These are phyloP conservation scores for Incumbomyces delicatus DNA, from an alignment of 2,329 filamentous ascomycete species.

Conservation along the genomic window DNA sequence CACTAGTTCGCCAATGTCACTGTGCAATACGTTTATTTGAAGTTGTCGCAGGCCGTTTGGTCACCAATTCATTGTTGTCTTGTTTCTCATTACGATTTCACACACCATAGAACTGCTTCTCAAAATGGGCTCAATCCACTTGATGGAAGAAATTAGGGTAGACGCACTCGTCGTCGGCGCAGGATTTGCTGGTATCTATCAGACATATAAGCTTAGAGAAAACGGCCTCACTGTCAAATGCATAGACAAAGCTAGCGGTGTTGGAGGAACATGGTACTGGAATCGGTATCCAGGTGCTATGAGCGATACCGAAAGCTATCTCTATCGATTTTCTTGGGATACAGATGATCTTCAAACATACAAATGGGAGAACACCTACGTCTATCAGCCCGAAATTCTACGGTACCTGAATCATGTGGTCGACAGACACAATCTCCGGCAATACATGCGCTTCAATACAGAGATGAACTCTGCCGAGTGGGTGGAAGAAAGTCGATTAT, in stretches of 20 bases:
- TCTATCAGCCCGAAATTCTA: constrained; percentile 27
- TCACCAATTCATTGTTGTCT: too few relatives aligned
- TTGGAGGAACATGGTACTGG: constrained; percentile 29
- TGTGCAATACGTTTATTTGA: too few relatives aligned
- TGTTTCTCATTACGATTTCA: too few relatives aligned
- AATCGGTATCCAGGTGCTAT: constrained; percentile 31
- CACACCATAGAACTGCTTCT: too few relatives aligned
- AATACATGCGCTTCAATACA: constrained; percentile 34
- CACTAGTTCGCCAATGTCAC: too few relatives aligned
- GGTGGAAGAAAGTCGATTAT: constrained; percentile 12
- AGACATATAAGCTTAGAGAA: constrained; percentile 43
- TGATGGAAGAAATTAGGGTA: too few relatives aligned
- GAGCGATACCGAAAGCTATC: constrained; percentile 14
- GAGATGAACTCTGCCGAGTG: constrained; percentile 21
- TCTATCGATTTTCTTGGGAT: constrained; percentile 12
- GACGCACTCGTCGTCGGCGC: constrained; percentile 23
- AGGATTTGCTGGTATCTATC: constrained; percentile 37
- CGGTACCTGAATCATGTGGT: constrained; percentile 27
- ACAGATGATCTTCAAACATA: constrained; percentile 6
- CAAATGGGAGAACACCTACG: constrained; percentile 29
- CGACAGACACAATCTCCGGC: constrained; percentile 26
- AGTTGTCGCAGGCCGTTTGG: too few relatives aligned
- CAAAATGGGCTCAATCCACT: too few relatives aligned
- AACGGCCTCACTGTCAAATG: constrained; percentile 39
- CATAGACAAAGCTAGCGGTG: constrained; percentile 42